These are phyloP conservation scores for Globisporangium mamillatum DNA, from an alignment of 352 stramenopile genomes.

Conservation along the genomic window DNA sequence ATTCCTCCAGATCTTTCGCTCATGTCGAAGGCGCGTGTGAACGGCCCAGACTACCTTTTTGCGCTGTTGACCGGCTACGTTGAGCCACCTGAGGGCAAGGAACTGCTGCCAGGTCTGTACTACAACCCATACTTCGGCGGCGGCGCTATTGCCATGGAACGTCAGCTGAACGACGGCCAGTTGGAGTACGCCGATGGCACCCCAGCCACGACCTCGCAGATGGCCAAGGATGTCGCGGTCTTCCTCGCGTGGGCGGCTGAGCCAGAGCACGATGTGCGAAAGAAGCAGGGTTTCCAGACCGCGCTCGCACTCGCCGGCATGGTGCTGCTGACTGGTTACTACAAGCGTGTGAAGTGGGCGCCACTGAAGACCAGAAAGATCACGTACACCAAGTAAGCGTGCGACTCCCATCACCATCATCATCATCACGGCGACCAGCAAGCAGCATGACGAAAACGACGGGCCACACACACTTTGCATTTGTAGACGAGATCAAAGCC, in stretches of 20 bases:
- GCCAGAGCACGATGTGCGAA: conserved; percentile 97
- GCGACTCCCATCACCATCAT: neutral
- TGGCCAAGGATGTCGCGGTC: conserved; percentile 96
- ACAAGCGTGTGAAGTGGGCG: conserved; percentile 98
- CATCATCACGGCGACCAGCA: neutral
- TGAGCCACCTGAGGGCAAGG: conserved; percentile 91
- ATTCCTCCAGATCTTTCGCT: conserved; percentile 97
- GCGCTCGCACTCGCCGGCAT: conserved; percentile 91
- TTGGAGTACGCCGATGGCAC: conserved; percentile 98
- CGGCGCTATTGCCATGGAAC: conserved; percentile 98
- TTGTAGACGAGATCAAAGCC: conserved; percentile 19
- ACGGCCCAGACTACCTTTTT: conserved; percentile 97
- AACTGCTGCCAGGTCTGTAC: conserved; percentile 87
- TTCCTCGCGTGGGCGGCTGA: conserved; percentile 98
- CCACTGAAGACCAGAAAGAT: conserved; percentile 98
- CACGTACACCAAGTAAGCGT: conserved; percentile 94
- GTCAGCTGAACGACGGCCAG: conserved; percentile 95
- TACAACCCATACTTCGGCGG: conserved; percentile 99
- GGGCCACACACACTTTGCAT: conserved; percentile 17
- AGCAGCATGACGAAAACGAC: neutral
- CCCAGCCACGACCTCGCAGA: conserved; percentile 96
- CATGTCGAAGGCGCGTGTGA: conserved; percentile 96
- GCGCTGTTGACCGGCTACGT: conserved; percentile 97
- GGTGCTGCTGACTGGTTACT: conserved; percentile 94
- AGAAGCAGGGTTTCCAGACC: conserved; percentile 96